Base-by-base conservation (phyloP, 148 eudicot species). In the Salicornia ramosissima region DNA sequence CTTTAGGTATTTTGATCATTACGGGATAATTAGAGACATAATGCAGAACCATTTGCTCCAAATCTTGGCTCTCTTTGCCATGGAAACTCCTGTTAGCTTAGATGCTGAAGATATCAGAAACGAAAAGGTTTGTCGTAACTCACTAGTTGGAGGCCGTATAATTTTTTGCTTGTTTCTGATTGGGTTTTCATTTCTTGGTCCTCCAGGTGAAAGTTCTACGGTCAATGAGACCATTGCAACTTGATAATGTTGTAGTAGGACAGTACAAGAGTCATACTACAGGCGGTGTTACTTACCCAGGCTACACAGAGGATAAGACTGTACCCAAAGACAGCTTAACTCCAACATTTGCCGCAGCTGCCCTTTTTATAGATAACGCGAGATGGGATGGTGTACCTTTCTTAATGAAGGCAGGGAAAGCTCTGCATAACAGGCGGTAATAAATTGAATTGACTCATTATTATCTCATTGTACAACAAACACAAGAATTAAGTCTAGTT, bases 301-400 rank as follows among this genome's bases (percentile, higher is more conserved):
- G 80, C 22, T 90, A 94, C 74, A 94, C 86, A 21, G 98, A 94
- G 68, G 98, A 94, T 79, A 81, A 82, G 65, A 90, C 97, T 26
- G 98, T 94, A 52, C 97, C 98, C 18, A 82, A 78, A 14, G 79
- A 80, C 74, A 94, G 96, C 76, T 73, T 88, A 60, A 94, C 98
- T 49, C 96, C 98, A 43, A 90, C 98, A 29, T 94, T 94, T 88
- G 96, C 98, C 53, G 98, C 98, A 2, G 98, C 98, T 33, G 88
- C 96, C 45, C 86, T 94, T 64, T 90, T 90, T 75, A 94, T 94
- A 34, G 90, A 94, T 72, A 94, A 94, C 75, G 92, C 98, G 18
- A 82, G 98, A 85, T 88, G 98, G 98, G 98, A 93, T 51, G 98
- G 98, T 29, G 97, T 93, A 61, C 98, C 98, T 62, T 93, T 93